A percentile compares a stretch with the other conserved stretches of the same genome.
Conservation (phyloP, 768 basidiomycete species). For the Mycena pura region DNA sequence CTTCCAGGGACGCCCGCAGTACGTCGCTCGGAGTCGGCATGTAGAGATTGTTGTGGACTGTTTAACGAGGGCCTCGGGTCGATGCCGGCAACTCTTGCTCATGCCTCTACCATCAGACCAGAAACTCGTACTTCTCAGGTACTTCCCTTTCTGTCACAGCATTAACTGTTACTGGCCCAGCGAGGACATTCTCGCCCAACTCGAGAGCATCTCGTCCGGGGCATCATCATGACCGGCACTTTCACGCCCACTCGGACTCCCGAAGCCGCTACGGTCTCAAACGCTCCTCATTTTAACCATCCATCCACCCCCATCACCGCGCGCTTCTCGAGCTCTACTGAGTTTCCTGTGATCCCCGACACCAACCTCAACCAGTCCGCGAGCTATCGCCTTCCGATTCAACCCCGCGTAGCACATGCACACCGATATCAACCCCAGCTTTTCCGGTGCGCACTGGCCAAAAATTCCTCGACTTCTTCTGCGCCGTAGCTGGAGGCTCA, state of each 20-base stretch:
- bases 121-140: conserved; percentile 17
- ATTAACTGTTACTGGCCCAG: not conserved
- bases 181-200: conserved; percentile 10
- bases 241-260: conserved; percentile 24
- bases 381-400: conserved; percentile 28
- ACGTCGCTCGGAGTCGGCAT: conserved; percentile 58
- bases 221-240: conserved; percentile 20
- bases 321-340: conserved; percentile 30
- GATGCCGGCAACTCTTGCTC: too few relatives aligned
- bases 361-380: conserved; percentile 28
- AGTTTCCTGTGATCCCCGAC: conserved; percentile 27
- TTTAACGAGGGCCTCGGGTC: too few relatives aligned
- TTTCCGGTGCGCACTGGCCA: conserved; percentile 27
- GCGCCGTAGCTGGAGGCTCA: conserved; percentile 25
- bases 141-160: not conserved
- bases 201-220: too few relatives aligned
- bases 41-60: too few relatives aligned
- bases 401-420: conserved; percentile 24
- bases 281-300: conserved; percentile 25
- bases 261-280: conserved; percentile 22
- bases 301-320: conserved; percentile 24
- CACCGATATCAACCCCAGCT: conserved; percentile 27
- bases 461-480: conserved; percentile 28
- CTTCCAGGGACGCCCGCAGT: conserved; percentile 72
- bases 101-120: conserved; percentile 28